A percentile compares a stretch with the other conserved stretches of the same genome.
phyloP scores from a whole-genome alignment of 345 rosid genomes.

The Syzygium jambos region DNA sequence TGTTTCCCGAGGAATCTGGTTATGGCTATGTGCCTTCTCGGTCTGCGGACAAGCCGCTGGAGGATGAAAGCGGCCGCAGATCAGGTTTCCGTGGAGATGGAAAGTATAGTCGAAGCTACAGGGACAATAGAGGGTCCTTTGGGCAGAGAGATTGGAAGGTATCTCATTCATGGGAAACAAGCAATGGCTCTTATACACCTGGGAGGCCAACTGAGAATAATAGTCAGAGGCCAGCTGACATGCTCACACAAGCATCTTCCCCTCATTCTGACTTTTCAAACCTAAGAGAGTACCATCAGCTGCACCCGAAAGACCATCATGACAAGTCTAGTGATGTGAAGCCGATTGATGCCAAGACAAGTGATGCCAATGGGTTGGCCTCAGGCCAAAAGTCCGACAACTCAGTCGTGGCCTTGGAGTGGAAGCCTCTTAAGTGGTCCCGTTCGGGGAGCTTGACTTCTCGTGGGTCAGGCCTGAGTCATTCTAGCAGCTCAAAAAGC shows the following conservation, averaged over 20 bases:
- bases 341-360: neutral
- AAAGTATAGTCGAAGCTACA: conserved; percentile 50
- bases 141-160: conserved; percentile 68
- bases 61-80: conserved; percentile 43
- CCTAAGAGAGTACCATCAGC: conserved; percentile 35
- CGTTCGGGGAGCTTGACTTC: conserved; percentile 75
- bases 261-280: conserved; percentile 34
- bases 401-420: conserved; percentile 34
- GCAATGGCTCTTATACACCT: conserved; percentile 45
- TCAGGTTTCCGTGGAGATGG: conserved; percentile 55
- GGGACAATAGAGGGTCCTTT: conserved; percentile 58
- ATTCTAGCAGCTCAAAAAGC: conserved; percentile 84
- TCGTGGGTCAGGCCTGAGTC: conserved; percentile 75
- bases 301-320: conserved; percentile 42
- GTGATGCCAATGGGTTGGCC: conserved; percentile 33
- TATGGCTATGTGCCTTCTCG: conserved; percentile 50
- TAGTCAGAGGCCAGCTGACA: conserved; percentile 44
- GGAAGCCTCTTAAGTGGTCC: conserved; percentile 73
- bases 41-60: conserved; percentile 47
- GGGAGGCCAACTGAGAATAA: conserved; percentile 48
- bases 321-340: conserved; percentile 32
- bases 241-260: conserved; percentile 32
- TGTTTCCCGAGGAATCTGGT: conserved; percentile 57
- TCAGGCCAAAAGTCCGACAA: conserved; percentile 39
- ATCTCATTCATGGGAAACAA: conserved; percentile 49